These are phyloP conservation scores for Aspergillus sp. DNA, from an alignment of 2,329 filamentous ascomycete genomes.

Conservation along the genomic window DNA sequence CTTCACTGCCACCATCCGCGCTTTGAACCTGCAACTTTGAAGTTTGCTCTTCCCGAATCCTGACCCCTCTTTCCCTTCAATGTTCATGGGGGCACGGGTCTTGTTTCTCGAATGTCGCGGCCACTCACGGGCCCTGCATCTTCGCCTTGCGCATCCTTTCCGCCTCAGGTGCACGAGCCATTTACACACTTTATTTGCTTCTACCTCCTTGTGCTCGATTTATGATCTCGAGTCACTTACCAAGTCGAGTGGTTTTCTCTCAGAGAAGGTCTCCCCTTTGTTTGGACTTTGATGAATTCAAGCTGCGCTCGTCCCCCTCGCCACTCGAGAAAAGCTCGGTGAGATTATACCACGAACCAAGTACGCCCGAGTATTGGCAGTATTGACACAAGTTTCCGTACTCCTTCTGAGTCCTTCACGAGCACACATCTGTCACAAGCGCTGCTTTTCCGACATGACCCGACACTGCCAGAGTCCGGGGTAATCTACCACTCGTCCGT, in stretches of 20 bases:
- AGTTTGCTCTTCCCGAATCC: not conserved
- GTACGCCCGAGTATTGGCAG: too few species aligned
- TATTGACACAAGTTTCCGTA: not conserved
- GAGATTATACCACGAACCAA: not conserved
- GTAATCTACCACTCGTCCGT: not conserved
- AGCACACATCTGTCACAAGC: not conserved
- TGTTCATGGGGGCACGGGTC: not conserved
- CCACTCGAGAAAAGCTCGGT: not conserved
- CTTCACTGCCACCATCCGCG: not conserved
- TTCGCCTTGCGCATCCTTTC: constrained; percentile 16
- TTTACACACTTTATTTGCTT: constrained; percentile 1
- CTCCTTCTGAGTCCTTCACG: not conserved
- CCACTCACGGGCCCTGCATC: constrained; percentile 1
- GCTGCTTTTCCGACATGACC: not conserved
- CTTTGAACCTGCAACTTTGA: not conserved
- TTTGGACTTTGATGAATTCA: not conserved
- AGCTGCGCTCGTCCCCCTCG: not conserved
- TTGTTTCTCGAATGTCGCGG: not conserved
- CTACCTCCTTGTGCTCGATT: not conserved
- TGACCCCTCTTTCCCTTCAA: not conserved
- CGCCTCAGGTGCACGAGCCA: constrained; percentile 4
- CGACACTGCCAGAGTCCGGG: not conserved
- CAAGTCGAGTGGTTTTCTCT: not conserved
- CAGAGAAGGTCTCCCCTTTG: too few species aligned
- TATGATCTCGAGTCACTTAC: not conserved